A percentile compares a stretch with the other conserved stretches of the same genome.
phyloP scores from a whole-genome alignment of 345 rosid genomes.

The Bretschneidera sinensis region DNA sequence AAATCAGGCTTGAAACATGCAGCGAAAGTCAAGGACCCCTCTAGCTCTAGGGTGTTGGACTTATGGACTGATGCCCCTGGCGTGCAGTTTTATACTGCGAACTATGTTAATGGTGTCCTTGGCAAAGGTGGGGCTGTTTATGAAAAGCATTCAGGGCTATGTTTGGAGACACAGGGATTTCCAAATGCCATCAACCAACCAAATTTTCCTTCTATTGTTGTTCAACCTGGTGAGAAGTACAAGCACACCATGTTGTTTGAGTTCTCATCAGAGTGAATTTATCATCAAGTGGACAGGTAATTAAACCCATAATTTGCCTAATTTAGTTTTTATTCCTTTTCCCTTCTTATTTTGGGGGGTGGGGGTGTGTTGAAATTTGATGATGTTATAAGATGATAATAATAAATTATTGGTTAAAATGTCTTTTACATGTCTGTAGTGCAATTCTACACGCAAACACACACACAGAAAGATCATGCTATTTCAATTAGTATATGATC shows the following conservation, averaged over 20 bases:
- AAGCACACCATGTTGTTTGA: slow-evolving; percentile 52
- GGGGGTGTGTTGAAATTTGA: not conserved
- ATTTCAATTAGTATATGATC: too few species aligned
- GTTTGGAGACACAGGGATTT: slow-evolving; percentile 70
- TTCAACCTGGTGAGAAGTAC: slow-evolving; percentile 55
- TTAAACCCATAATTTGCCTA: too few species aligned
- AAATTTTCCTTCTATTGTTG: slow-evolving; percentile 54
- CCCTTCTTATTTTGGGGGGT: too few species aligned
- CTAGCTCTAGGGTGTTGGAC: slow-evolving; percentile 54
- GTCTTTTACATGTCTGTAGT: too few species aligned
- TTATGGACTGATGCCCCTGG: slow-evolving; percentile 67
- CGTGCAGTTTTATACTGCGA: slow-evolving; percentile 63
- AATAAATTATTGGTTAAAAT: too few species aligned
- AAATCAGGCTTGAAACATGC: slow-evolving; percentile 50
- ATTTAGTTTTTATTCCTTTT: too few species aligned
- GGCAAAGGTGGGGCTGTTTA: slow-evolving; percentile 58
- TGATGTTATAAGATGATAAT: too few species aligned
- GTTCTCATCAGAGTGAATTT: slow-evolving; percentile 48
- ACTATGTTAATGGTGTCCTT: slow-evolving; percentile 47
- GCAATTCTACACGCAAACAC: too few species aligned
- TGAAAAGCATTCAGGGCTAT: slow-evolving; percentile 53
- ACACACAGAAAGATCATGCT: too few species aligned
- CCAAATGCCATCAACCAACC: slow-evolving; percentile 60
- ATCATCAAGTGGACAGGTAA: too few species aligned
- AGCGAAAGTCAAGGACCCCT: slow-evolving; percentile 49